A percentile compares a stretch with the other conserved stretches of the same genome.
These are phyloP conservation scores for Colletotrichum higginsianum DNA, from an alignment of 2,329 filamentous ascomycete species.

Conservation along the genomic window DNA sequence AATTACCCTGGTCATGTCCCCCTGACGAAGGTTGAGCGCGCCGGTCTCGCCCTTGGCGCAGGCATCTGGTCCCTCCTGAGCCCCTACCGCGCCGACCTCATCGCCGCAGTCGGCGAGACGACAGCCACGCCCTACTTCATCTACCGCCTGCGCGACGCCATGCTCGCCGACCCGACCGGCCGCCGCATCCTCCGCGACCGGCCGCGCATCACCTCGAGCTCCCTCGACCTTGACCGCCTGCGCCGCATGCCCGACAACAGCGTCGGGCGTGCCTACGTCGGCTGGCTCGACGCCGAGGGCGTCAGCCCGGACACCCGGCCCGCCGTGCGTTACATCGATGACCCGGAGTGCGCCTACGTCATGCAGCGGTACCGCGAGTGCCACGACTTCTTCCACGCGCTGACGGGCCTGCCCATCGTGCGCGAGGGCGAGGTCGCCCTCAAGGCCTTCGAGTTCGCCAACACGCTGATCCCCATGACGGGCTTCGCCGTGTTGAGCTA, in stretches of 20 bases:
- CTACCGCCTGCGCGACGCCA: slow-evolving; percentile 88
- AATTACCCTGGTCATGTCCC: slow-evolving; percentile 96
- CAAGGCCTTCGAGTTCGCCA: slow-evolving; percentile 97
- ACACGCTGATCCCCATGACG: slow-evolving; percentile 95
- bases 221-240: slow-evolving; percentile 76
- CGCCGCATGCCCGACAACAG: slow-evolving; percentile 80
- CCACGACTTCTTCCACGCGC: slow-evolving; percentile 97
- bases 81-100: slow-evolving; percentile 90
- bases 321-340: slow-evolving; percentile 89
- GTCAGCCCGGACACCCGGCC: slow-evolving; percentile 92
- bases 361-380: slow-evolving; percentile 98
- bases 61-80: slow-evolving; percentile 77
- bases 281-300: slow-evolving; percentile 94
- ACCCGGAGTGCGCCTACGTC: slow-evolving; percentile 96
- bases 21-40: slow-evolving; percentile 82
- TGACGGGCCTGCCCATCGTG: slow-evolving; percentile 91
- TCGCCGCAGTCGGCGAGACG: slow-evolving; percentile 93
- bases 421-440: slow-evolving; percentile 98
- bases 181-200: slow-evolving; percentile 92
- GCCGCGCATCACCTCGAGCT: slow-evolving; percentile 87
- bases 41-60: slow-evolving; percentile 77
- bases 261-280: slow-evolving; percentile 86
- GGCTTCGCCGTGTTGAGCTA: slow-evolving; percentile 88
- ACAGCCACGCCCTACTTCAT: slow-evolving; percentile 97
- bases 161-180: slow-evolving; percentile 88